Percentiles rank a stretch among this genome's conserved stretches.
Conservation (phyloP, 352 stramenopile species). For the Pythium utonaiense region DNA sequence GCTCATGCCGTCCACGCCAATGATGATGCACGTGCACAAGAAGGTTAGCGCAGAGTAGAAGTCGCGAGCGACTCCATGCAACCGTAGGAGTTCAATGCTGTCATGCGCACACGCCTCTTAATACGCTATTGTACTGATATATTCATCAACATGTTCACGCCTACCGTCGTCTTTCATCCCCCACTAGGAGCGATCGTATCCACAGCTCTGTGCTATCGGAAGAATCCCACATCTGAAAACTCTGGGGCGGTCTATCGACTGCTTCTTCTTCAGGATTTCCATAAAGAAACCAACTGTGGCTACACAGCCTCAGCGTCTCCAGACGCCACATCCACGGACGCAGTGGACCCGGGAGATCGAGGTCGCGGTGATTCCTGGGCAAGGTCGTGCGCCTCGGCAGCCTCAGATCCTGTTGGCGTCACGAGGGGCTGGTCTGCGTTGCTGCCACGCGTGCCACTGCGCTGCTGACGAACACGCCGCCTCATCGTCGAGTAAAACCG, state of each 20-base stretch:
- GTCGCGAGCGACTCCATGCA: too few species aligned
- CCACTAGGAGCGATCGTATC: too few species aligned
- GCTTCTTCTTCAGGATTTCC: too few species aligned
- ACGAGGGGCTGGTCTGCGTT: neutral
- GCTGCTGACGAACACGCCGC: slow-evolving; percentile 55
- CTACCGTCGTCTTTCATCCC: too few species aligned
- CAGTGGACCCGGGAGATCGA: slow-evolving; percentile 5
- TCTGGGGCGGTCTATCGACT: too few species aligned
- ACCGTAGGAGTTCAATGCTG: too few species aligned
- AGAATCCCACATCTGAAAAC: too few species aligned
- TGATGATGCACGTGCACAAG: neutral
- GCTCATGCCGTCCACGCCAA: slow-evolving; percentile 2
- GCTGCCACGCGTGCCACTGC: slow-evolving; percentile 18
- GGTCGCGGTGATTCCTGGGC: slow-evolving; percentile 13
- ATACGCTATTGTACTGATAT: too few species aligned
- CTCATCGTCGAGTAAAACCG: slow-evolving; percentile 87
- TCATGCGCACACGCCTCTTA: too few species aligned
- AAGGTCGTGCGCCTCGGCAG: neutral
- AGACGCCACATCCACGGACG: neutral
- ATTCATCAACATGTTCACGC: too few species aligned
- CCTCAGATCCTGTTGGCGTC: neutral
- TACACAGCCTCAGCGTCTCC: neutral
- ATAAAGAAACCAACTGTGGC: neutral
- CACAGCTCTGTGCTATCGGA: too few species aligned
- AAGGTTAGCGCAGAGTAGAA: too few species aligned